Percentiles rank a stretch among this genome's conserved stretches.
These are phyloP conservation scores for Onygenales sp. DNA, from an alignment of 2,329 filamentous ascomycete species.

Conservation along the genomic window DNA sequence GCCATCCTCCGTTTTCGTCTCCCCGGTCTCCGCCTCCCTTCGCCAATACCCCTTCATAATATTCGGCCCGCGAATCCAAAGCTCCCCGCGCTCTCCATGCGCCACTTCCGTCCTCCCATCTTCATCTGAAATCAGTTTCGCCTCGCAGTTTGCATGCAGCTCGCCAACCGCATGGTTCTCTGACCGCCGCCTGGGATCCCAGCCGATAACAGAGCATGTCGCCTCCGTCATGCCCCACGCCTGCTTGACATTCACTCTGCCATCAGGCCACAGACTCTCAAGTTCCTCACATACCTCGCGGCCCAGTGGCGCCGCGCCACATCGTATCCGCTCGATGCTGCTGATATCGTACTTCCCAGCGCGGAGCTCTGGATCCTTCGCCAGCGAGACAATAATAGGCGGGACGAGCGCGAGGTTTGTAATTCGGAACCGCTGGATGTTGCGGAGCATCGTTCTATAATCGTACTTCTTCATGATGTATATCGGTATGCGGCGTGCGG, in stretches of 20 bases:
- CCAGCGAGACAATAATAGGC: conserved; percentile 62
- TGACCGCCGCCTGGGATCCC: conserved; percentile 44
- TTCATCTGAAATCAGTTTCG: conserved; percentile 49
- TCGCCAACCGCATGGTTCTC: conserved; percentile 51
- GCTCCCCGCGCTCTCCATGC: conserved; percentile 52
- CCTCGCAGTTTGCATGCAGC: conserved; percentile 58
- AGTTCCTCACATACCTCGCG: conserved; percentile 48
- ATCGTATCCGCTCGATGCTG: conserved; percentile 49
- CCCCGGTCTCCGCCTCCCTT: conserved; percentile 55
- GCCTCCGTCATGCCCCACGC: conserved; percentile 81
- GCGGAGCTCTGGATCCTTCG: conserved; percentile 61
- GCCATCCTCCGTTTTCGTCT: conserved; percentile 51
- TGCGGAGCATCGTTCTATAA: conserved; percentile 58
- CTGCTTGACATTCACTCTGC: conserved; percentile 48
- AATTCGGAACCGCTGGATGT: conserved; percentile 58
- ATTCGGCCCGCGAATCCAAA: conserved; percentile 63
- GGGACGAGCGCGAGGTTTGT: conserved; percentile 60
- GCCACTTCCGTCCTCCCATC: conserved; percentile 39
- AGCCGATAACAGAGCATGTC: conserved; percentile 21
- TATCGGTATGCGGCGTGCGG: conserved; percentile 44
- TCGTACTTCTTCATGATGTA: conserved; percentile 75
- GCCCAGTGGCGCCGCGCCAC: conserved; percentile 60
- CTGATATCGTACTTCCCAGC: conserved; percentile 53
- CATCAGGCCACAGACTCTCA: conserved; percentile 44
- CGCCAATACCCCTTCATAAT: conserved; percentile 70